phyloP scores from a whole-genome alignment of 129 eudicot genomes.

The Saussurea involucrata region DNA sequence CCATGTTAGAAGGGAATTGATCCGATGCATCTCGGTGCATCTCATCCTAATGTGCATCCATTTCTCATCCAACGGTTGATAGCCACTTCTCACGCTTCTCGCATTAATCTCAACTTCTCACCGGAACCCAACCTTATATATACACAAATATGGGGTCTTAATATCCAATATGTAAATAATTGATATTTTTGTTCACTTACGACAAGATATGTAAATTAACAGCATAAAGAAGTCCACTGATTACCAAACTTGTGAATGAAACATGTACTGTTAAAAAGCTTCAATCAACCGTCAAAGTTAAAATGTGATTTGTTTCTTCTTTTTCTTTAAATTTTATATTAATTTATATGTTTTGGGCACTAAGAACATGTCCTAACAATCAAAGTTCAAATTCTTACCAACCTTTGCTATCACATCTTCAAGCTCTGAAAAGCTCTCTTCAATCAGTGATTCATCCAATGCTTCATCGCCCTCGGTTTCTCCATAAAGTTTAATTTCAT shows the following conservation, averaged over 20 bases:
- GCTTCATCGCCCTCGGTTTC: slow-evolving; percentile 51
- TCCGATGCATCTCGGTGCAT: too few species aligned
- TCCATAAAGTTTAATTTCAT: slow-evolving; percentile 89
- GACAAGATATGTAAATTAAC: neutral
- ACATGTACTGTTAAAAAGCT: too few species aligned
- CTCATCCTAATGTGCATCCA: too few species aligned
- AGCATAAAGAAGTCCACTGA: neutral
- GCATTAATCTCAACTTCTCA: too few species aligned
- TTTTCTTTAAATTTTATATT: neutral
- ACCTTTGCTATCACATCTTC: slow-evolving; percentile 83
- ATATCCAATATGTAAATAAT: neutral
- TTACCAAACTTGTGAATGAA: neutral
- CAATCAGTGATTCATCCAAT: slow-evolving; percentile 52
- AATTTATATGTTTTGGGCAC: neutral
- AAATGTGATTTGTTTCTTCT: neutral
- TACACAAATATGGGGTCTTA: neutral
- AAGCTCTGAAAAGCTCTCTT: slow-evolving; percentile 78
- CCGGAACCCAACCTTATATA: too few species aligned
- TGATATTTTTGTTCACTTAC: neutral
- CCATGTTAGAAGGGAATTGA: too few species aligned
- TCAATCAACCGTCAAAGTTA: neutral
- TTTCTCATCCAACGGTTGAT: too few species aligned
- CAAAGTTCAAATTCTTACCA: slow-evolving; percentile 7
- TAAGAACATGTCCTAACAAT: neutral
- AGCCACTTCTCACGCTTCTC: too few species aligned